Percentiles rank a stretch among this genome's conserved stretches.
These are phyloP conservation scores for Chimonanthus salicifolius DNA, from an alignment of 164 flowering plant species.

Conservation along the genomic window DNA sequence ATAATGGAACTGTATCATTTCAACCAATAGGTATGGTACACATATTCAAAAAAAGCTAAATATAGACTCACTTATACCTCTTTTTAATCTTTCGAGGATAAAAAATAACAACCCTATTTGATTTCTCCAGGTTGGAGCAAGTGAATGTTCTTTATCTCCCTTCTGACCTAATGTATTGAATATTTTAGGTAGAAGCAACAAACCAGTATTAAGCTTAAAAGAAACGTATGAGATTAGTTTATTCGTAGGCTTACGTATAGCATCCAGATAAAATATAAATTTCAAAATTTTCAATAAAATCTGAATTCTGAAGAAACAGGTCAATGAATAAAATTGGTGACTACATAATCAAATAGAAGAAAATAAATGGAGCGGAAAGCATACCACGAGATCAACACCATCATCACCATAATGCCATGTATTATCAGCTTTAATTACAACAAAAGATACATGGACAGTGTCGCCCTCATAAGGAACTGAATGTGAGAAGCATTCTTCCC, in stretches of 20 bases:
- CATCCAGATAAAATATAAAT: no score
- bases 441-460: conserved; percentile 77
- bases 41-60: neutral
- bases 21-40: neutral
- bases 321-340: neutral
- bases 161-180: neutral
- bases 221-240: no score
- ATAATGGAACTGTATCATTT: neutral
- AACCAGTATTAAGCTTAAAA: neutral
- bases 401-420: conserved; percentile 66
- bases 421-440: conserved; percentile 71
- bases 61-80: neutral
- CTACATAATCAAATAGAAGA: neutral
- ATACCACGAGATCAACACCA: conserved; percentile 93
- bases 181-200: no score
- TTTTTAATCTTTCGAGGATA: no score
- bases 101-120: neutral
- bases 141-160: neutral
- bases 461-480: conserved; percentile 70
- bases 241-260: no score
- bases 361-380: conserved; percentile 8
- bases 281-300: neutral
- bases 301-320: neutral
- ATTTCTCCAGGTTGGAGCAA: neutral
- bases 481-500: conserved; percentile 91